A percentile compares a stretch with the other conserved stretches of the same genome.
phyloP scores from a whole-genome alignment of 208 protist genomes.

The Wallacemonas sp. region DNA sequence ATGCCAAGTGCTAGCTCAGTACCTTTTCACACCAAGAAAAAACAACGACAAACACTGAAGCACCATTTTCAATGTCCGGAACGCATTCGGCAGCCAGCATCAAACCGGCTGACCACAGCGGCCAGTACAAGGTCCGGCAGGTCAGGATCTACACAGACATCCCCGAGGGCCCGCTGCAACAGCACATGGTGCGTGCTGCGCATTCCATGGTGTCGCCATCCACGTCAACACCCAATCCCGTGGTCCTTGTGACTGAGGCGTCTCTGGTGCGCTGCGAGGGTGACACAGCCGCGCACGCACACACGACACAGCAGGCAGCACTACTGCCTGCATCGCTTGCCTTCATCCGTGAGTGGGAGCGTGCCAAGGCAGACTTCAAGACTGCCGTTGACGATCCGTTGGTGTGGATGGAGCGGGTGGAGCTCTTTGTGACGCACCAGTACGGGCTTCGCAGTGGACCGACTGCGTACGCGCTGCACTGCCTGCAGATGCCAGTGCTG shows the following conservation, averaged over 20 bases:
- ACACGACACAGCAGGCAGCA: no score
- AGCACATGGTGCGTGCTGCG: neutral
- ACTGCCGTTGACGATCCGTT: constrained; percentile 37
- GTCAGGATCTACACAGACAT: constrained; percentile 3
- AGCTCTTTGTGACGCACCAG: constrained; percentile 54
- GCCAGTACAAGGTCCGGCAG: neutral
- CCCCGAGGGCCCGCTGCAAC: neutral
- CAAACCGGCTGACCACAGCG: no score
- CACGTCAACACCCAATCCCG: neutral
- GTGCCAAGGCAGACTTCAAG: constrained; percentile 44
- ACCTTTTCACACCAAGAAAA: no score
- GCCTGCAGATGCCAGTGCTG: constrained; percentile 65
- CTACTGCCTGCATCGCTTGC: constrained; percentile 14
- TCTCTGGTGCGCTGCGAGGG: no score
- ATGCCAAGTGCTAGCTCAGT: no score
- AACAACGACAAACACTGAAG: no score
- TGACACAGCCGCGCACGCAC: no score
- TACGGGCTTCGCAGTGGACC: constrained; percentile 27
- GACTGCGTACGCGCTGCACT: constrained; percentile 68
- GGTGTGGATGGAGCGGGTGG: constrained; percentile 39
- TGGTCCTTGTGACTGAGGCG: neutral
- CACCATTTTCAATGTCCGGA: no score
- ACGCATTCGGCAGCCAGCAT: no score
- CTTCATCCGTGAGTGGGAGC: constrained; percentile 52
- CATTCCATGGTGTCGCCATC: neutral